Evolutionary conservation across 1,139 yeast species (phyloP).

Genomic region (Chernovozyma sophiae-reginae): DNA sequence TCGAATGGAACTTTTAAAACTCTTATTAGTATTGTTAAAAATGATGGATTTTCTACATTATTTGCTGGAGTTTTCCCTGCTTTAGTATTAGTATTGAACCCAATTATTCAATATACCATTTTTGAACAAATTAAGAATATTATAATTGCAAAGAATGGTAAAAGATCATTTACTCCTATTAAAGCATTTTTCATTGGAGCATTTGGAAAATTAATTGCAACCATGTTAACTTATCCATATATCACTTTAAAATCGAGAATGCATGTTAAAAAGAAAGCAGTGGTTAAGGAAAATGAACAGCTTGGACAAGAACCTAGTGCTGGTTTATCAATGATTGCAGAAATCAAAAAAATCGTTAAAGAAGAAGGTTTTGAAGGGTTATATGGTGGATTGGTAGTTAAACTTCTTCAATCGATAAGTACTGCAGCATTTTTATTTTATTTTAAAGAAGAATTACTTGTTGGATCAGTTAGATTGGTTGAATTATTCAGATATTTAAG

Average conservation of each 20-base stretch:
- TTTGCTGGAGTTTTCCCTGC: conserved; percentile 90
- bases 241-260: conserved; percentile 85
- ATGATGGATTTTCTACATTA: conserved; percentile 68
- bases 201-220: conserved; percentile 81
- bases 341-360: conserved; percentile 48
- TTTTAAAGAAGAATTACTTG: conserved; percentile 80
- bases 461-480: conserved; percentile 45
- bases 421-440: conserved; percentile 90
- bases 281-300: conserved; percentile 17
- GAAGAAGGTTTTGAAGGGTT: conserved; percentile 75
- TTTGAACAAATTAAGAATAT: conserved; percentile 80
- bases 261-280: conserved; percentile 58
- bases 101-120: conserved; percentile 87
- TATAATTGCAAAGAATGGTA: conserved; percentile 52
- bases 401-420: conserved; percentile 75
- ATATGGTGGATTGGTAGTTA: conserved; percentile 77
- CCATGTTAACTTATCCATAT: conserved; percentile 84
- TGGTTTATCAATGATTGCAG: conserved; percentile 39
- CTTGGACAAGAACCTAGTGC: conserved; percentile 17
- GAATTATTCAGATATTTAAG: conserved; percentile 30
- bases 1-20: conserved; percentile 47
- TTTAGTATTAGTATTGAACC: conserved; percentile 76
- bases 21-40: conserved; percentile 56
- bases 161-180: conserved; percentile 44
- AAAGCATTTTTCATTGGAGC: conserved; percentile 90